phyloP scores from a whole-genome alignment of 805 yeast species.

The Starmerella sp. region DNA sequence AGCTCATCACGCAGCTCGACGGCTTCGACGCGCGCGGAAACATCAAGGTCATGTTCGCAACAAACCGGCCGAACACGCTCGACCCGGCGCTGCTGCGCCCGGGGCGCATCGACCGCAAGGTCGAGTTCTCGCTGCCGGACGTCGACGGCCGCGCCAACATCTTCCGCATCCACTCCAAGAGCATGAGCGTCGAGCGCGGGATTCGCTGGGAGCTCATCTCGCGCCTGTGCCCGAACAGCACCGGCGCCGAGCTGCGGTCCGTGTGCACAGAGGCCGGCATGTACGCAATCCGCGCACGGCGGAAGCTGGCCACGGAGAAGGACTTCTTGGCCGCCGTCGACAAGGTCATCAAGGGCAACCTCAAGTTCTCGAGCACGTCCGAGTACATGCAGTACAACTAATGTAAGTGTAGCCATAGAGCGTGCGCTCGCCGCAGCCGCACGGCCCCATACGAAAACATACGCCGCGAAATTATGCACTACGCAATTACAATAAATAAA shows the following conservation, averaged over 20 bases:
- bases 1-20: slow-evolving; percentile 91
- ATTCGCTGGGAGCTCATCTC: slow-evolving; percentile 98
- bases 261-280: slow-evolving; percentile 99
- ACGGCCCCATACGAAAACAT: too few species aligned
- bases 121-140: slow-evolving; percentile 92
- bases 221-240: slow-evolving; percentile 92
- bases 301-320: slow-evolving; percentile 96
- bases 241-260: slow-evolving; percentile 97
- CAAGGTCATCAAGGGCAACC: slow-evolving; percentile 95
- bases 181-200: slow-evolving; percentile 95
- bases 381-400: slow-evolving; percentile 97
- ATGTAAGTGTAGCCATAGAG: not conserved
- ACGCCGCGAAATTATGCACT: too few species aligned
- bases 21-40: slow-evolving; percentile 99
- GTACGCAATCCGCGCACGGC: slow-evolving; percentile 97
- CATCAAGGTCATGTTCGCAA: slow-evolving; percentile 98
- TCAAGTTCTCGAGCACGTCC: slow-evolving; percentile 93
- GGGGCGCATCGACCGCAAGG: slow-evolving; percentile 97
- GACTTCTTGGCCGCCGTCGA: slow-evolving; percentile 97
- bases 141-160: slow-evolving; percentile 96
- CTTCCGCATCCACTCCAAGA: slow-evolving; percentile 91
- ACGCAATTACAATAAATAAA: not conserved
- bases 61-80: slow-evolving; percentile 93
- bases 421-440: too few species aligned
- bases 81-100: slow-evolving; percentile 98